Base-by-base conservation (phyloP, 2,329 filamentous ascomycete genomes). In the Fusarium chaquense region DNA sequence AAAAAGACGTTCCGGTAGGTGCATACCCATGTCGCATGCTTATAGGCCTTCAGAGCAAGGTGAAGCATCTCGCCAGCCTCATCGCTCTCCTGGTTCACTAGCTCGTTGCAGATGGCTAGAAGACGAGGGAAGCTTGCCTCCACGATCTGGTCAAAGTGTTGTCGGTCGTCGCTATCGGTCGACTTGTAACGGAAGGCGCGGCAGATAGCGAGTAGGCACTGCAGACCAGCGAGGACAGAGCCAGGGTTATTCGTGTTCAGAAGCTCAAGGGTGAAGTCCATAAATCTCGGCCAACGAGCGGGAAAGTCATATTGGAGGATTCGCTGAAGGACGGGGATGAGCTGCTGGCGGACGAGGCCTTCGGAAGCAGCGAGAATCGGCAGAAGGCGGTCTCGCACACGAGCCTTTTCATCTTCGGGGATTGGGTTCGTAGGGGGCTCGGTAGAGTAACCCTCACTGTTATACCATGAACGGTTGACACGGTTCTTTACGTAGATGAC, bases 401-500 rank as follows among this genome's bases (percentile, higher is more conserved):
- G 89, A 59, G 88, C 85, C 83, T 98, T 98, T 81, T 98, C 96
- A 65, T 92, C 90, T 78, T 98, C 95, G 74, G 92, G 87, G 81
- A 97, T 96, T 74, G 90, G 84, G 74, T 89, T 89, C 36, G 70
- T 45, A 40, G 72, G 66, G 50, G 66, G 59, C 75, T 91, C 90
- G 76, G 88, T 87, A 68, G 90, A 87, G 77, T 87, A 90, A 71
- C 95, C 91, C 71, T 97, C 93, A 76, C 87, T 86, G 68, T 88
- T 89, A 58, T 91, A 87, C 96, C 96, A 99, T 76, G 93, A 94
- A 78, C 94, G 92, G 80, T 92, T 95, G 80, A 98, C 92, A 78
- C 94, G 92, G 83, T 99, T 98, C 85, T 99, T 99, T 80, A 98
- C 89, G 83, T 98, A 99, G 75, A 99, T 93, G 78, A 95, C 94